phyloP scores from a whole-genome alignment of 2,329 filamentous ascomycete genomes.

The Calycina marina region DNA sequence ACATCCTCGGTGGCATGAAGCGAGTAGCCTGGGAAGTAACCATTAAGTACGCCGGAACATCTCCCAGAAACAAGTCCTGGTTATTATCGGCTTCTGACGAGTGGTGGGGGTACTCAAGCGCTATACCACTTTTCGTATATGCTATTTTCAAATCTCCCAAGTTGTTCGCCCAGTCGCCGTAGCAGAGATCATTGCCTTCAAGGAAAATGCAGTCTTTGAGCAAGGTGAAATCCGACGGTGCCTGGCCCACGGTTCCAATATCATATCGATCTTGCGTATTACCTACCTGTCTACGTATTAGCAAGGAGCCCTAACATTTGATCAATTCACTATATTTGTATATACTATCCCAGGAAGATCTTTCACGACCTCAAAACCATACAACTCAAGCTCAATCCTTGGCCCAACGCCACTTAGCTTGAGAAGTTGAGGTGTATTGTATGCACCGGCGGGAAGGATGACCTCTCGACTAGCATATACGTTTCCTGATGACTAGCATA shows the following conservation, averaged over 20 bases:
- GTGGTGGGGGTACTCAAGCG: slow-evolving; percentile 23
- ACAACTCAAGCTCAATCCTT: slow-evolving; percentile 22
- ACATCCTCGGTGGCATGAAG: slow-evolving; percentile 23
- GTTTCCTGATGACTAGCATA: slow-evolving; percentile 22
- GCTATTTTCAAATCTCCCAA: slow-evolving; percentile 18
- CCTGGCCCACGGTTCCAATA: slow-evolving; percentile 29
- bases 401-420: slow-evolving; percentile 32
- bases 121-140: slow-evolving; percentile 33
- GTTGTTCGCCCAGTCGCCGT: background rate
- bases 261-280: slow-evolving; percentile 39
- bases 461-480: slow-evolving; percentile 26
- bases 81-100: slow-evolving; percentile 25
- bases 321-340: too few relatives aligned
- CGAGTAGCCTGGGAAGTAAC: slow-evolving; percentile 29
- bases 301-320: too few relatives aligned
- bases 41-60: slow-evolving; percentile 23
- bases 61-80: slow-evolving; percentile 25
- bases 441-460: slow-evolving; percentile 32
- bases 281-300: too few relatives aligned
- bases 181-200: background rate
- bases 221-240: slow-evolving; percentile 6
- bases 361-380: slow-evolving; percentile 35
- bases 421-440: slow-evolving; percentile 31
- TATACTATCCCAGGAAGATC: slow-evolving; percentile 52
- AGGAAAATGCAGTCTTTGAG: slow-evolving; percentile 10